phyloP scores from a whole-genome alignment of 768 basidiomycete species.

The Psilocybe cubensis region DNA sequence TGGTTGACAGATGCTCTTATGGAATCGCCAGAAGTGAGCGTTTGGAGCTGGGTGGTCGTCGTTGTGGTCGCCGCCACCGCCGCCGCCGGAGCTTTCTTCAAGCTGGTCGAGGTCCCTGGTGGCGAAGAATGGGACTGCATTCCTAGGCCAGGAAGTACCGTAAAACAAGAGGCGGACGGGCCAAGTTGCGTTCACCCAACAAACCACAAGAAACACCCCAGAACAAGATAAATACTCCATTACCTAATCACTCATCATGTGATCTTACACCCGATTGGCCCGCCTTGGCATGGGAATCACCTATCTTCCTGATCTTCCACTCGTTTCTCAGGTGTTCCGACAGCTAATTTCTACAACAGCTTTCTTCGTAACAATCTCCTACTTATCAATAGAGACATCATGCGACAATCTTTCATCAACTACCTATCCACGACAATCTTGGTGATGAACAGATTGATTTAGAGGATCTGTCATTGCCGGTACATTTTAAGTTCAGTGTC shows the following conservation, averaged over 20 bases:
- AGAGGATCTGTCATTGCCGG: neutral
- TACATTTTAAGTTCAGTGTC: neutral
- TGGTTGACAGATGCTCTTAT: constrained; percentile 68
- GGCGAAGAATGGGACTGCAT: constrained; percentile 23
- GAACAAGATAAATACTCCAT: constrained; percentile 14
- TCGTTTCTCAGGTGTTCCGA: neutral
- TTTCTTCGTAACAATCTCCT: no score
- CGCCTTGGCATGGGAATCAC: neutral
- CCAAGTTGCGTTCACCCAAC: constrained; percentile 10
- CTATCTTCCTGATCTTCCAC: neutral
- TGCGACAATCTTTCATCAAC: no score
- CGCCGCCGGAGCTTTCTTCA: constrained; percentile 15
- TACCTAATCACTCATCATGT: constrained; percentile 14
- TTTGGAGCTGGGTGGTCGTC: constrained; percentile 19
- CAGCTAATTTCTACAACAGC: no score
- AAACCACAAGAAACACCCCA: neutral
- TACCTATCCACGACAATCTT: no score
- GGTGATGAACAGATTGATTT: no score
- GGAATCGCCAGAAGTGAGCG: constrained; percentile 39
- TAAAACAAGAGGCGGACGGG: constrained; percentile 15
- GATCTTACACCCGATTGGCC: neutral
- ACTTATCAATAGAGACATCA: no score
- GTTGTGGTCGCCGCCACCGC: constrained; percentile 13
- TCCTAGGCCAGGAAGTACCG: constrained; percentile 12
- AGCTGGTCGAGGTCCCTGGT: constrained; percentile 17